Evolutionary conservation across 495 filamentous ascomycete genomes (phyloP), one percentile per base, ranked within the genome.

Genomic region (Aspergillus cavernicola): DNA sequence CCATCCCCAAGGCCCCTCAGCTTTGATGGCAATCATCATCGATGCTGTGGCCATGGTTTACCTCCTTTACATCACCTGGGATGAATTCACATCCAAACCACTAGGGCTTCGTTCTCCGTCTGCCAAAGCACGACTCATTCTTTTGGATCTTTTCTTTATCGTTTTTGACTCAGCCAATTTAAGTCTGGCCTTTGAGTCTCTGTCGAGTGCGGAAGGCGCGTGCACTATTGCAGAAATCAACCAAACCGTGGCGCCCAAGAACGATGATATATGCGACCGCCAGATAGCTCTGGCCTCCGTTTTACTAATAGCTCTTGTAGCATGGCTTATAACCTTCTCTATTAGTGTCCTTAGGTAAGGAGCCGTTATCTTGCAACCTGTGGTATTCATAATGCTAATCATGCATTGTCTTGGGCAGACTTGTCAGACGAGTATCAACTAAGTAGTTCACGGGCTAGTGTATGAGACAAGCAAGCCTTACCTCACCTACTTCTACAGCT

Each of bases 41-140:
- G 92, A 97, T 68, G 84, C 84, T 11, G 77, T 97, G 3, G 95
- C 95, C 6, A 75, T 97, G 50, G 82, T 92, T 35, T 98, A 97
- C 67, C 80, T 93, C 29, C 63, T 89, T 44, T 97, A 96, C 67
- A 92, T 98, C 67, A 95, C 90, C 2, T 96, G 85, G 69, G 93
- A 98, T 66, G 93, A 98, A 69, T 97, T 96, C 68, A 92, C 89
- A 4, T 85, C 89, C 15, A 95, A 96, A 63, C 93, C 93, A 4
- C 73, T 98, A 28, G 93, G 93, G 5, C 73, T 98, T 50, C 86
- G 93, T 23, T 83, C 83, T 6, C 82, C 89, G 2, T 84, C 82
- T 31, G 85, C 90, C 18, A 97, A 97, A 64, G 85, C 95, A 59
- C 81, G 87, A 18, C 80, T 98, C 28, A 80, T 96, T 45, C 82